Evolutionary conservation across 352 stramenopile species (phyloP), one percentile per base, ranked within the genome.

Genomic region (Thalassiosira livingstoniorum): DNA sequence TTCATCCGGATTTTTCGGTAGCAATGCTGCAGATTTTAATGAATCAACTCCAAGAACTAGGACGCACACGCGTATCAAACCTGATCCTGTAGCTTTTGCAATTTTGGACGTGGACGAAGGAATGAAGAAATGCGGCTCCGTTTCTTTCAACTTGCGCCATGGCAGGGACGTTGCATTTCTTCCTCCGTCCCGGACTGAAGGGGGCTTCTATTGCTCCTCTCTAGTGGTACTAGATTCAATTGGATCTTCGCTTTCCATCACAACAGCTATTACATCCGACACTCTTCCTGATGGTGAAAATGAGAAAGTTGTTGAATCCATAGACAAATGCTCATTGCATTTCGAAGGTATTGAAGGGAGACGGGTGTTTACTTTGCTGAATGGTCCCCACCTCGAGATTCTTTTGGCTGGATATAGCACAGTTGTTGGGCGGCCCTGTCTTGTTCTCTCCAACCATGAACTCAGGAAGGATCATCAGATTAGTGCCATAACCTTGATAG

Each of bases 121-220:
- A 60, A 72, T 88, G 42, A 80, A 82, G 23, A 42, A 83, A 23
- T 66, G 70, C 21, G 64, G 68, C 0, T 77, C 76, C 2, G 53
- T 61, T 63, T 72, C 85, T 18, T 86, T 92, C 21, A 70, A 85
- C 37, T 62, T 92, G n/a, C 60, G 86, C 32, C 83, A 92, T 66
- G 89, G 79, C 51, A 82, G 89, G 13, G 91, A 94, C 80, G 67
- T 91, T 18, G 83, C 83, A 5, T 95, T 95, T 60, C 54, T 93
- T 21, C 82, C 68, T 3, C 72, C 76, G 47, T 70, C 53, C 47
- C 39, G 66, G 65, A 81, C 65, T 31, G 74, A 82, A 31, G 67
- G 67, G 18, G 82, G 63, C 18, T 80, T 87, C 68, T 87, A 84
- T 43, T 85, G 73, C 58, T 88, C 72, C 0, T 87, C 73, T 51